Base-by-base conservation (phyloP, 2,329 filamentous ascomycete genomes). In the Ceratocystis variospora region DNA sequence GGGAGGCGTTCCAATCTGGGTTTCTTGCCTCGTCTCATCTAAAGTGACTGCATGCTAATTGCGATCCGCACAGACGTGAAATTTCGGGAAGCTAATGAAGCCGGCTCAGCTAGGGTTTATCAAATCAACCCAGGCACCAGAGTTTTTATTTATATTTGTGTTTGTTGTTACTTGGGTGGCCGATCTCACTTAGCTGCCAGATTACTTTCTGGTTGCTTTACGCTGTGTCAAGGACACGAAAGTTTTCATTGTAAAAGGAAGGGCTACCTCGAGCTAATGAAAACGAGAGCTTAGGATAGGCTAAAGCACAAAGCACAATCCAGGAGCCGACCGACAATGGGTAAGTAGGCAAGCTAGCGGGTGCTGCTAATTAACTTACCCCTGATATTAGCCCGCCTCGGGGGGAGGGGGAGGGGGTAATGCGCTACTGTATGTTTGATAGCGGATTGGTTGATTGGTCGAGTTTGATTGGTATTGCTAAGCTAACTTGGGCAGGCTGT, bases 61-160 rank as follows among this genome's bases (percentile, higher is more conserved):
- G 55, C 55, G 55, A 59, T 59, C 55, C 55, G 55, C 55, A 59
- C 55, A 59, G 55, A 59, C 55, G 8, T 59, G 55, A 59, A 59
- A 59, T 59, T 59, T 59, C 55, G 55, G 55, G 28, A 33, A 59
- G 28, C 55, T 59, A 59, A 31, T 53, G 48, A 53, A 53, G 48
- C 48, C 25, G 22, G 10, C 7, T 6, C 8, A 59, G 55, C 55
- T 37, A 59, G 53, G 55, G 55, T 59, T 59, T 37, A 17, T 59
- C 55, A 59, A 59, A 37, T 19, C 37, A 59, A 31, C 55, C 28
- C 53, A 57, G 53, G 28, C 4, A 8, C 28, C 33, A 31, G 25
- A 2, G 28, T 57, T 17, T 57, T 7, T n/a, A 22, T 46, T 46
- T n/a, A n/a, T 48, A 17, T 17, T 41, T 19, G 46, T 48, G 17